Base-by-base conservation (phyloP, 371 early-diverging fungal species). In the Batrachochytrium dendrobatidis region DNA sequence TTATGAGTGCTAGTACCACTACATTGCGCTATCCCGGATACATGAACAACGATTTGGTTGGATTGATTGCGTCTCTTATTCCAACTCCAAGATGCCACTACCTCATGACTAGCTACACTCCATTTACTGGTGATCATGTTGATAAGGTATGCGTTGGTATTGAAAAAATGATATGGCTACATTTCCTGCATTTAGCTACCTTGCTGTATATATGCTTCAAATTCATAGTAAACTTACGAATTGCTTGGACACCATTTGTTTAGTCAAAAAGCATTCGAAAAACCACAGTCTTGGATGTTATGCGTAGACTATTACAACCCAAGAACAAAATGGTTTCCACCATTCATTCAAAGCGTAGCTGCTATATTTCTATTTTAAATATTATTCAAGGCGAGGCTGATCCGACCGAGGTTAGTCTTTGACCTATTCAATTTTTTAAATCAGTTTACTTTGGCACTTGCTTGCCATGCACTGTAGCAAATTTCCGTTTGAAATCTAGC, bases 21-120 rank as follows among this genome's bases (percentile, higher is more conserved):
- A 98, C 99, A 7, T 72, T 99, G 31, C 83, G 99, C 55, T 99
- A 98, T 80, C 99, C 99, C 8, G 92, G 95, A 50, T 98, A 98
- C 72, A 95, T 97, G 94, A 98, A 97, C 76, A 96, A 95, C 68
- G 99, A 99, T 70, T 78, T 96, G 31, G 90, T 92, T 6, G 90
- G 97, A 53, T 85, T 99, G 68, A 81, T 98, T 4, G 89, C 95
- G 0, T 89, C 93, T 0, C 79, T 97, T 48, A 93, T 98, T 55
- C 99, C 99, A 0, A 91, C 95, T 17, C 91, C 93, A 4, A 82
- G 92, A 49, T 95, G 98, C 66, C 99, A 99, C 73, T 99, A 89
- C 75, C 74, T 99, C 46, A 88, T 88, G 56, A 98, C 99, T 1
- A 86, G 93, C 15, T 99, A 98, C 71, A 97, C 99, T 39, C 99